Percentiles rank a stretch among this genome's conserved stretches.
Evolutionary conservation across 2,329 filamentous ascomycete genomes (phyloP).

Genomic region (Penicillium brasilianum): DNA sequence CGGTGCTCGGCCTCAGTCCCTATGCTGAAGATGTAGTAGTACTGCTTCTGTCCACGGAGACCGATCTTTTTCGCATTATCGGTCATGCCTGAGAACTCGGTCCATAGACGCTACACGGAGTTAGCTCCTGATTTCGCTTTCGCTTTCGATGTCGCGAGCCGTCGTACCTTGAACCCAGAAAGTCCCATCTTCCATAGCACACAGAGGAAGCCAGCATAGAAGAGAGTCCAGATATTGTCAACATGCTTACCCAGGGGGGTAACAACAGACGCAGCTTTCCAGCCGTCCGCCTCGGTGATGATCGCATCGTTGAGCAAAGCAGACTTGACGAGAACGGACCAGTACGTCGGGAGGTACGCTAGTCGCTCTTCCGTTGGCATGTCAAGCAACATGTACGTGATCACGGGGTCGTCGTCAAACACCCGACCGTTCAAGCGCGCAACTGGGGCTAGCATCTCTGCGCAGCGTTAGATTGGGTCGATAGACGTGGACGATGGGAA

Average conservation of each 20-base stretch:
- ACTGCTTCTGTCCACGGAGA: constrained; percentile 24
- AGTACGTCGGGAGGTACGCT: constrained; percentile 29
- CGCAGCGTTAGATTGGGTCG: neutral
- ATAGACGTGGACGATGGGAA: neutral
- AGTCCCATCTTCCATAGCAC: constrained; percentile 29
- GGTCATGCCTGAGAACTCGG: constrained; percentile 29
- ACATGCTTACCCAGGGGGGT: constrained; percentile 25
- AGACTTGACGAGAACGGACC: constrained; percentile 26
- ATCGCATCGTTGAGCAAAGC: constrained; percentile 29
- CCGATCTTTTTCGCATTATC: constrained; percentile 29
- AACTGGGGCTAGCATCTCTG: constrained; percentile 22
- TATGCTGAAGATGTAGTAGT: constrained; percentile 34
- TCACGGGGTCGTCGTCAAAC: constrained; percentile 29
- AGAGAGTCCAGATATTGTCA: constrained; percentile 27
- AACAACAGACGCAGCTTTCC: constrained; percentile 30
- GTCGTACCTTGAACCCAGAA: constrained; percentile 26
- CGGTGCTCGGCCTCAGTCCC: constrained; percentile 32
- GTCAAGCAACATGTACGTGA: constrained; percentile 30
- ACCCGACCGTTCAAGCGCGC: constrained; percentile 27
- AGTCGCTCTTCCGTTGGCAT: constrained; percentile 26
- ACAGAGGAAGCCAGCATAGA: constrained; percentile 27
- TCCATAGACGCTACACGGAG: constrained; percentile 25
- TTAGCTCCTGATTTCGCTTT: neutral
- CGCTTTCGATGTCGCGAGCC: neutral
- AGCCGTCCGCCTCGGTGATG: constrained; percentile 32